Conservation (phyloP, 331 rosid species). For the Rhamnella rubrinervis region DNA sequence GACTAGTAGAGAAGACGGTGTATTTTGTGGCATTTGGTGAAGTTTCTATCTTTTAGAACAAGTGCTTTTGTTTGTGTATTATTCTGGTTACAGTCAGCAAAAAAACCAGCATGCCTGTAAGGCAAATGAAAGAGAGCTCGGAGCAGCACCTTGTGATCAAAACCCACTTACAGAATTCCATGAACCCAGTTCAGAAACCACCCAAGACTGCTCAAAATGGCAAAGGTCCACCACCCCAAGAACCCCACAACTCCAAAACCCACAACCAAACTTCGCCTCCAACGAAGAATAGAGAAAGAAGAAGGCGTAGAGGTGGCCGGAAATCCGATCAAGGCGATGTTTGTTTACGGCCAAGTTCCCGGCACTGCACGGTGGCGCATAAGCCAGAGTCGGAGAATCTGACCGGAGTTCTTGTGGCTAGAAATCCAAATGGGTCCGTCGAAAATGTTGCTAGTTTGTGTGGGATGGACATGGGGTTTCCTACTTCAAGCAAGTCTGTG, state of each 20-base stretch:
- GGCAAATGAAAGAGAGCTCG: slow-evolving; percentile 91
- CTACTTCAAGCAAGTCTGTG: slow-evolving; percentile 79
- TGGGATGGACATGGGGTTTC: slow-evolving; percentile 64
- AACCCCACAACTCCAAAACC: slow-evolving; percentile 38
- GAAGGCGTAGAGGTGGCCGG: slow-evolving; percentile 77
- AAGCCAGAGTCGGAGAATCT: slow-evolving; percentile 32
- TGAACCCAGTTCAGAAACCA: slow-evolving; percentile 57
- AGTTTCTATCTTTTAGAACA: slow-evolving; percentile 24
- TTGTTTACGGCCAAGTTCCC: slow-evolving; percentile 74
- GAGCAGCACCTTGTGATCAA: slow-evolving; percentile 93
- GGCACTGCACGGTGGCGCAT: slow-evolving; percentile 59
- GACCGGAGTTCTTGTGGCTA: slow-evolving; percentile 28
- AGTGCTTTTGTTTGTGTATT: slow-evolving; percentile 20
- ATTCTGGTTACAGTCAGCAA: slow-evolving; percentile 18
- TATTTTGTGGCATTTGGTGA: slow-evolving; percentile 27
- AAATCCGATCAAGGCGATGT: slow-evolving; percentile 85
- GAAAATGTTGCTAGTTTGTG: slow-evolving; percentile 50
- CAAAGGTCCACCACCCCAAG: slow-evolving; percentile 68
- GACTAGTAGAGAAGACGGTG: slow-evolving; percentile 30
- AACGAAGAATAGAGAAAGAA: slow-evolving; percentile 67
- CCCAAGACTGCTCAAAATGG: slow-evolving; percentile 74
- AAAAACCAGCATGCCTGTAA: slow-evolving; percentile 67
- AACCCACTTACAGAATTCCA: slow-evolving; percentile 71
- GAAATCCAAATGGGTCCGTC: slow-evolving; percentile 32
- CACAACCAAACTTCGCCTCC: slow-evolving; percentile 64